Base-by-base conservation (phyloP, 257 asterid genomes). In the Solanum tacnaense region DNA sequence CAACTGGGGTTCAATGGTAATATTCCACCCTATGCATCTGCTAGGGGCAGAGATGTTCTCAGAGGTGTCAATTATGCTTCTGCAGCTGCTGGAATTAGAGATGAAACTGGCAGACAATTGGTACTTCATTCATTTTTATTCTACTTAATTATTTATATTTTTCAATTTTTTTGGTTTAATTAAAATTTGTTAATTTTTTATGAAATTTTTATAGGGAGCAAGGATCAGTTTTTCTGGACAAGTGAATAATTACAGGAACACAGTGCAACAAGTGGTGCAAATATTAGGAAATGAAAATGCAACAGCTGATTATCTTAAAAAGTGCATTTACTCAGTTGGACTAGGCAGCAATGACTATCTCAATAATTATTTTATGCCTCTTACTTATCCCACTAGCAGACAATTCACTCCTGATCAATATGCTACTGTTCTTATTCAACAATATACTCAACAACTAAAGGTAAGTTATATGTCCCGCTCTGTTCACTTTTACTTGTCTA, bases 61-160 rank as follows among this genome's bases (percentile, higher is more conserved):
- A 62, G 39, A 86, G 96, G 96, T 7, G 92, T 91, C 6, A 92
- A 93, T 58, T 93, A 93, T 87, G 96, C 91, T 12, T 93, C 96
- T 2, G 94, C 91, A 9, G 90, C 75, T 10, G 91, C 91, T 1
- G 96, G 96, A 88, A 91, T 93, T 46, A 92, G 88, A 9, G 89
- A 90, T 3, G 87, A 88, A 5, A n/a, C 94, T 0, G 94, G 92
- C 84, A n/a, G 8, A 11, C 15, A 25, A 15, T 9, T 78, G 92
- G 96, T 91, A 87, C 70, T 4, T 36, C 5, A 0, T 29, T 36
- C 6, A 25, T 44, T 31, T 25, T 49, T 49, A 49, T 49, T 49
- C 60, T 49, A 49, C 60, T 15, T 49, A 49, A 15, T 49, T 49
- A 5, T 15, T 49, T 15, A 49, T 49, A 15, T 49, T 49, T 49